Evolutionary conservation across 768 basidiomycete genomes (phyloP).

Genomic region (Rhodosporidiobolus sp.): DNA sequence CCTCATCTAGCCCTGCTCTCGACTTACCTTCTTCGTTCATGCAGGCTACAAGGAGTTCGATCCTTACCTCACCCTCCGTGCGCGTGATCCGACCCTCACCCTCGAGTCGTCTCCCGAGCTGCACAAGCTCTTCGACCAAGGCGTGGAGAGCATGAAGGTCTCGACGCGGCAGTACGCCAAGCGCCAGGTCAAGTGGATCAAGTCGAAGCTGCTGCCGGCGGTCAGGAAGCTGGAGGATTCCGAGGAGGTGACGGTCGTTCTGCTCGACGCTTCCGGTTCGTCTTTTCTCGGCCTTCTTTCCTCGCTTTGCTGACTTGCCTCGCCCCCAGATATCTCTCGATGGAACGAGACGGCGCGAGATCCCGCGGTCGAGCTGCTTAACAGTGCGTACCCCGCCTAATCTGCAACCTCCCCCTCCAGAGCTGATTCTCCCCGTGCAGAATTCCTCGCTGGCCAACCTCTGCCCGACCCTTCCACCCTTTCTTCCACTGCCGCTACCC

Average conservation of each 20-base stretch:
- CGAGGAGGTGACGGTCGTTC: slow-evolving; percentile 49
- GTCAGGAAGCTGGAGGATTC: slow-evolving; percentile 21
- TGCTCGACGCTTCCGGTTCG: slow-evolving; percentile 51
- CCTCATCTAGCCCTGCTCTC: not conserved
- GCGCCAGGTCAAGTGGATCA: slow-evolving; percentile 85
- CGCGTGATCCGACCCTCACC: slow-evolving; percentile 5
- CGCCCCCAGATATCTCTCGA: slow-evolving; percentile 1
- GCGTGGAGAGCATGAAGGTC: slow-evolving; percentile 74
- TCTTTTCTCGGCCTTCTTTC: not conserved
- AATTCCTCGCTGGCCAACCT: slow-evolving; percentile 10
- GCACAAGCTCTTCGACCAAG: slow-evolving; percentile 53
- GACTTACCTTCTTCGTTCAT: not conserved
- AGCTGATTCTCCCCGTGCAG: not conserved
- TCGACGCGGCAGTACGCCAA: slow-evolving; percentile 89
- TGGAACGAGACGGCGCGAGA: slow-evolving; percentile 27
- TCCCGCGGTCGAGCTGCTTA: slow-evolving; percentile 9
- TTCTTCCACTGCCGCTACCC: slow-evolving; percentile 1
- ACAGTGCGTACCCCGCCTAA: not conserved
- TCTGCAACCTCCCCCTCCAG: rapidly evolving
- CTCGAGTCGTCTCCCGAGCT: slow-evolving; percentile 6
- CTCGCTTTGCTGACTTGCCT: too few relatives aligned
- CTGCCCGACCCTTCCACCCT: slow-evolving; percentile 22
- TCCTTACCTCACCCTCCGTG: slow-evolving; percentile 54
- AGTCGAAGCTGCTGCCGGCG: slow-evolving; percentile 76
- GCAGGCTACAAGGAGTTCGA: slow-evolving; percentile 91